phyloP scores from a whole-genome alignment of 495 filamentous ascomycete species.

The Bryoglossum gracile region DNA sequence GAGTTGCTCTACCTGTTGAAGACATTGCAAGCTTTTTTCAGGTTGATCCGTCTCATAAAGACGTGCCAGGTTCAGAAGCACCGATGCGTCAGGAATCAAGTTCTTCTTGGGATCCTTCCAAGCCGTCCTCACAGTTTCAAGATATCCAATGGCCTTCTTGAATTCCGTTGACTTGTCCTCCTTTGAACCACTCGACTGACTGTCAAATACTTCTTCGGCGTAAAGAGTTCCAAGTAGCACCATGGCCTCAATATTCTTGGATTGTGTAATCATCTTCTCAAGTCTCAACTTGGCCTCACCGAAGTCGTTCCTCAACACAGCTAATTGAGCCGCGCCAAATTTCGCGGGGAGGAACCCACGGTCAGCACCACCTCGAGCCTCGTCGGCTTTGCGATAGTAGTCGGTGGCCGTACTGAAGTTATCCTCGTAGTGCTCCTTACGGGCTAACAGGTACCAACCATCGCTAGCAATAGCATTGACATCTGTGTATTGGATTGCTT shows the following conservation, averaged over 20 bases:
- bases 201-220: slow-evolving; percentile 86
- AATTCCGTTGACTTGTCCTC: slow-evolving; percentile 79
- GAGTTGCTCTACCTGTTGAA: slow-evolving; percentile 82
- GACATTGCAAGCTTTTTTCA: slow-evolving; percentile 84
- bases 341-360: slow-evolving; percentile 87
- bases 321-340: slow-evolving; percentile 84
- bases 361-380: slow-evolving; percentile 79
- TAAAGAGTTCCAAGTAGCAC: slow-evolving; percentile 80
- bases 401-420: slow-evolving; percentile 64
- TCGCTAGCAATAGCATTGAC: slow-evolving; percentile 93
- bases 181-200: slow-evolving; percentile 60
- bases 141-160: slow-evolving; percentile 72
- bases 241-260: slow-evolving; percentile 86
- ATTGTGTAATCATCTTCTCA: slow-evolving; percentile 83
- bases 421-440: slow-evolving; percentile 73
- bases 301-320: slow-evolving; percentile 72
- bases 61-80: slow-evolving; percentile 85
- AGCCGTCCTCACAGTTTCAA: slow-evolving; percentile 76
- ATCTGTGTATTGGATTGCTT: slow-evolving; percentile 90
- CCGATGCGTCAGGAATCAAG: slow-evolving; percentile 67
- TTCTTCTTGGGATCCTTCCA: slow-evolving; percentile 89
- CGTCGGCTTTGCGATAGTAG: slow-evolving; percentile 81
- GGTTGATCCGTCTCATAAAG: slow-evolving; percentile 81
- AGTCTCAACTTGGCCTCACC: slow-evolving; percentile 89
- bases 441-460: slow-evolving; percentile 88